These are phyloP conservation scores for Pleurotus salmoneostramineus DNA, from an alignment of 768 basidiomycete genomes.

Conservation along the genomic window DNA sequence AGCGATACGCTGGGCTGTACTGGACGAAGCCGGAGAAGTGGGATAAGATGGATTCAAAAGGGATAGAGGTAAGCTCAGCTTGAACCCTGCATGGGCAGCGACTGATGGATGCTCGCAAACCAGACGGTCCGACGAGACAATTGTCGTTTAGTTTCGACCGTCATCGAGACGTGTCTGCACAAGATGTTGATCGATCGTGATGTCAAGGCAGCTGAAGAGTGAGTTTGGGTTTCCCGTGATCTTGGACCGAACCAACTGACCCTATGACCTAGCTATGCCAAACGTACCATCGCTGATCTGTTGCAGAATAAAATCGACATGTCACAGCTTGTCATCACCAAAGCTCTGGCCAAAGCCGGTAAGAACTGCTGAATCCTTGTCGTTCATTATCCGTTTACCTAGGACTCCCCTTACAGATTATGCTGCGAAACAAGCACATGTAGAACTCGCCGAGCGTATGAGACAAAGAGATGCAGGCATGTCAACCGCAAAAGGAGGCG, in stretches of 20 bases:
- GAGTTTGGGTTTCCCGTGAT: constrained; percentile 20
- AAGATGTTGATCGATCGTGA: constrained; percentile 97
- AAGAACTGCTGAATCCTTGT: constrained; percentile 14
- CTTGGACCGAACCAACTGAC: not conserved
- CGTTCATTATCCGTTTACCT: not conserved
- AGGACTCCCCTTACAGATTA: constrained; percentile 55
- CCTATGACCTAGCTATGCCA: constrained; percentile 66
- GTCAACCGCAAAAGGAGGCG: constrained; percentile 7
- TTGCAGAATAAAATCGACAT: constrained; percentile 97
- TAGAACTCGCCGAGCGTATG: constrained; percentile 95
- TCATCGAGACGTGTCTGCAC: constrained; percentile 96
- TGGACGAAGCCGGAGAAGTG: constrained; percentile 96
- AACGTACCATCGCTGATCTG: constrained; percentile 89
- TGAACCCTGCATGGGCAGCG: not conserved
- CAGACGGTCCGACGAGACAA: constrained; percentile 98
- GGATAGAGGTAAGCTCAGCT: constrained; percentile 76
- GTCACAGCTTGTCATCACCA: constrained; percentile 99
- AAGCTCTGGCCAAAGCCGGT: constrained; percentile 89
- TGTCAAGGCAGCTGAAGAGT: constrained; percentile 92
- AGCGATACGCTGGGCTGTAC: constrained; percentile 96
- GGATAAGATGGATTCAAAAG: constrained; percentile 99
- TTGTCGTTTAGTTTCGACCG: constrained; percentile 95
- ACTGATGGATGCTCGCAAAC: not conserved
- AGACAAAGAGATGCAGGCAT: constrained; percentile 88
- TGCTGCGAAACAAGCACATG: constrained; percentile 92